Evolutionary conservation across 352 stramenopile species (phyloP).

Genomic region (Globisporangium carolinianum): DNA sequence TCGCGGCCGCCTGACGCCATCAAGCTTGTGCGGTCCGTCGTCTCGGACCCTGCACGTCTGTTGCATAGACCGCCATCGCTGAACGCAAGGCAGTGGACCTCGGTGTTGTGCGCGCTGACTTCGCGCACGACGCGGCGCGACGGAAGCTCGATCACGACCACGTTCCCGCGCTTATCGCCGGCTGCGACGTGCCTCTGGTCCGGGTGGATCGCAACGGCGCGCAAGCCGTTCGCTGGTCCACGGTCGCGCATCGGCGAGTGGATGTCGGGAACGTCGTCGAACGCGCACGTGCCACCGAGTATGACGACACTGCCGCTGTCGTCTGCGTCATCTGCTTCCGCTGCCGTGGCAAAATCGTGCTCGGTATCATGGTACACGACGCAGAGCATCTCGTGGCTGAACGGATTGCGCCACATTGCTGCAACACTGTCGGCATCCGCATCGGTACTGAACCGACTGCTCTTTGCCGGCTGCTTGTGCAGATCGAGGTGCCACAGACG

Average conservation of each 20-base stretch:
- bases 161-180: slow-evolving; percentile 65
- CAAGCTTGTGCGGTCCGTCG: slow-evolving; percentile 8
- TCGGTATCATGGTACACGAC: slow-evolving; percentile 57
- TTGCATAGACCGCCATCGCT: slow-evolving; percentile 13
- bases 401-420: slow-evolving; percentile 50
- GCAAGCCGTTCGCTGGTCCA: slow-evolving; percentile 34
- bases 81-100: slow-evolving; percentile 68
- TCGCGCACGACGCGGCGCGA: slow-evolving; percentile 21
- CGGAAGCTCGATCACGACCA: slow-evolving; percentile 46
- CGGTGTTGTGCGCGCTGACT: slow-evolving; percentile 56
- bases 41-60: background rate
- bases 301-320: slow-evolving; percentile 28
- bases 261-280: slow-evolving; percentile 28
- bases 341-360: slow-evolving; percentile 21
- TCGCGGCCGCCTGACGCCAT: slow-evolving; percentile 79
- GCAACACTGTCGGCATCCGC: background rate
- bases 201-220: slow-evolving; percentile 39
- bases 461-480: slow-evolving; percentile 30
- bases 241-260: slow-evolving; percentile 30
- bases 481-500: slow-evolving; percentile 83
- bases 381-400: slow-evolving; percentile 66
- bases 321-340: background rate
- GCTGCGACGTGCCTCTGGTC: slow-evolving; percentile 54
- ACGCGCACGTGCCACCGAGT: slow-evolving; percentile 51
- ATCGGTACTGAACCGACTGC: slow-evolving; percentile 21